A percentile compares a stretch with the other conserved stretches of the same genome.
Evolutionary conservation across 2,329 filamentous ascomycete species (phyloP).

Genomic region (Trichophyton mentagrophytes): DNA sequence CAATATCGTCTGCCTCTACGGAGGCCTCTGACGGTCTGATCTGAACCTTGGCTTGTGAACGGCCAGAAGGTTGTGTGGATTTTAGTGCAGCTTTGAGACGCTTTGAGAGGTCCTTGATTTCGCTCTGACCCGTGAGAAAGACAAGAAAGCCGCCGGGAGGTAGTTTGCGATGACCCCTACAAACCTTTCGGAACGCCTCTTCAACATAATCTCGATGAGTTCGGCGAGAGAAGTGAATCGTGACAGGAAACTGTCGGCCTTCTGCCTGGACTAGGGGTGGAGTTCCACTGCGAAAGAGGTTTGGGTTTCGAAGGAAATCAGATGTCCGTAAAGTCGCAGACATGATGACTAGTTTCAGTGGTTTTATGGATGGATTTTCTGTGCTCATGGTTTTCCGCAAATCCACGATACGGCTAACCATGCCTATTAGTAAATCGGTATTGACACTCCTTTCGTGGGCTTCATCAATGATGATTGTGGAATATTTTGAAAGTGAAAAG

Average conservation of each 20-base stretch:
- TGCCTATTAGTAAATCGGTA: constrained; percentile 94
- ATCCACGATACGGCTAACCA: constrained; percentile 85
- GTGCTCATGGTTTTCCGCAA: constrained; percentile 61
- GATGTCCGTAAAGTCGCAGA: constrained; percentile 85
- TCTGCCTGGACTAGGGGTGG: constrained; percentile 83
- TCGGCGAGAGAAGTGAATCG: constrained; percentile 70
- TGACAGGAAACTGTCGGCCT: constrained; percentile 82
- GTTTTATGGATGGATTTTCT: constrained; percentile 58
- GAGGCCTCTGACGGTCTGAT: constrained; percentile 66
- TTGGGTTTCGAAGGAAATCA: constrained; percentile 74
- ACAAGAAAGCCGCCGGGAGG: constrained; percentile 85
- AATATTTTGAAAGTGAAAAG: constrained; percentile 78
- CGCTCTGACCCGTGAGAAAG: constrained; percentile 86
- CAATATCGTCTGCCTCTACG: constrained; percentile 74
- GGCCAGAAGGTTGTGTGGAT: constrained; percentile 38
- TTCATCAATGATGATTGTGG: constrained; percentile 87
- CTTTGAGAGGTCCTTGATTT: constrained; percentile 75
- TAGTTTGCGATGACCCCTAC: constrained; percentile 74
- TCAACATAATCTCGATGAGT: constrained; percentile 83
- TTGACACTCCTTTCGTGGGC: constrained; percentile 96
- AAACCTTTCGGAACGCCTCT: constrained; percentile 78
- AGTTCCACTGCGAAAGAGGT: constrained; percentile 57
- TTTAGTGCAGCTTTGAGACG: constrained; percentile 57
- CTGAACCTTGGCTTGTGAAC: constrained; percentile 53
- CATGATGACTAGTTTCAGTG: constrained; percentile 94